Percentiles rank a stretch among this genome's conserved stretches.
Conservation (phyloP, 2,329 filamentous ascomycete species). For the Penicillium sp. region DNA sequence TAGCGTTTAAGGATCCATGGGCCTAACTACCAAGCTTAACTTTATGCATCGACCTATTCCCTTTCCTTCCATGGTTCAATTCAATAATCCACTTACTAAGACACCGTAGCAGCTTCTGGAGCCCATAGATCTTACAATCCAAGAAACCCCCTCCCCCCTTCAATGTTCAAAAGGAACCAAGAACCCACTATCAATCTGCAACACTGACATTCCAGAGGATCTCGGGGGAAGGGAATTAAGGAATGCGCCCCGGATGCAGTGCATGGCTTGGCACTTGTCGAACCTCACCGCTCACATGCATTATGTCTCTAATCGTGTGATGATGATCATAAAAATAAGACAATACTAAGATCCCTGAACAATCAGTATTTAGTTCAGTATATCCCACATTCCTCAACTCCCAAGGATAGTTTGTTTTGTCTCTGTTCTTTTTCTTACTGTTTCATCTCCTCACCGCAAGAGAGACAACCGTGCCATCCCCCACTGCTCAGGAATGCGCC, state of each 20-base stretch:
- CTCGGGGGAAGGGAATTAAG: background rate
- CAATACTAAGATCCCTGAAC: background rate
- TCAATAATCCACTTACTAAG: background rate
- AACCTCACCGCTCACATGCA: constrained; percentile 9
- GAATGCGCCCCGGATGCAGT: constrained; percentile 11
- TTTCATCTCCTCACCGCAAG: constrained; percentile 14
- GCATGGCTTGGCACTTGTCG: constrained; percentile 3
- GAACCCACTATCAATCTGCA: background rate
- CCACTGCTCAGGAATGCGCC: constrained; percentile 10
- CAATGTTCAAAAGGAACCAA: background rate
- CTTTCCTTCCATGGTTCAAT: background rate
- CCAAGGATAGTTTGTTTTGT: constrained; percentile 5
- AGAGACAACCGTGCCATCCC: constrained; percentile 7
- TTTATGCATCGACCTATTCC: background rate
- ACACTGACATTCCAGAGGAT: constrained; percentile 10
- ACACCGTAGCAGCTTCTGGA: background rate
- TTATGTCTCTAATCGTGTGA: background rate
- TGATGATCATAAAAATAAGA: background rate
- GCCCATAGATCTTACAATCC: background rate
- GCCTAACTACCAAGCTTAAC: background rate
- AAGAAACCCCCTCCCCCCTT: background rate
- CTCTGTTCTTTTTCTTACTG: background rate
- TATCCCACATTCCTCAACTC: constrained; percentile 6
- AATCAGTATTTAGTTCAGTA: background rate
- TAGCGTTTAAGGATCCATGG: background rate